Evolutionary conservation across 2,329 filamentous ascomycete species (phyloP), one percentile per base, ranked within the genome.

Genomic region (Ophiosphaerella korrae): DNA sequence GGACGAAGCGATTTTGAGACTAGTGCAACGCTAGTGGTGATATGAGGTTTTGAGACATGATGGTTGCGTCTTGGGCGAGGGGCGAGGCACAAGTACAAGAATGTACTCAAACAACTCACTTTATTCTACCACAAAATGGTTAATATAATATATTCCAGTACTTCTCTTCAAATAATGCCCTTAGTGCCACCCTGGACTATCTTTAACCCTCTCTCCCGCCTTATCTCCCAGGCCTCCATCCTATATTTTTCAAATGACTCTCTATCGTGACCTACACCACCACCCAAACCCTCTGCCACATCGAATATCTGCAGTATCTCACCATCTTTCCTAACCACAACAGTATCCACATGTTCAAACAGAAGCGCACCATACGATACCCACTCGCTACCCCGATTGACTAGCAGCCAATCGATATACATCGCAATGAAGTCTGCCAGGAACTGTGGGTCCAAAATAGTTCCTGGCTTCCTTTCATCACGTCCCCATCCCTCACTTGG

Each of bases 311-410:
- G 9, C 14, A 40, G 5, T 16, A 44, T 35, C 26, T 50, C 35
- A 2, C 50, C 52, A 36, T 52, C 52, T 18, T 37, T 16, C 7
- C 47, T 48, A 26, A 58, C 18, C 2, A 51, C 35, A 21, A 60
- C 18, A 26, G 44, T 40, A 42, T 56, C 48, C 42, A 60, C 18
- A 40, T 51, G 18, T 21, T 60, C 50, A 35, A 52, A 52, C 21
- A 58, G 34, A 7, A 53, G 50, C 11, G 14, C 16, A 33, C 23
- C 29, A 21, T 21, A 21, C 18, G 3, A 21, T 4, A 21, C 18
- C 18, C 18, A 21, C 2, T 21, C 18, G 18, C 5, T 3, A 1
- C 18, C 3, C 18, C 18, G 18, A 4, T 21, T 4, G 18, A 21
- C 18, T 13, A 56, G 16, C 34, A 58, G 26, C 11, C 9, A 33